Base-by-base conservation (phyloP, 2,329 filamentous ascomycete genomes). In the Pseudopyrenochaeta lycopersici region DNA sequence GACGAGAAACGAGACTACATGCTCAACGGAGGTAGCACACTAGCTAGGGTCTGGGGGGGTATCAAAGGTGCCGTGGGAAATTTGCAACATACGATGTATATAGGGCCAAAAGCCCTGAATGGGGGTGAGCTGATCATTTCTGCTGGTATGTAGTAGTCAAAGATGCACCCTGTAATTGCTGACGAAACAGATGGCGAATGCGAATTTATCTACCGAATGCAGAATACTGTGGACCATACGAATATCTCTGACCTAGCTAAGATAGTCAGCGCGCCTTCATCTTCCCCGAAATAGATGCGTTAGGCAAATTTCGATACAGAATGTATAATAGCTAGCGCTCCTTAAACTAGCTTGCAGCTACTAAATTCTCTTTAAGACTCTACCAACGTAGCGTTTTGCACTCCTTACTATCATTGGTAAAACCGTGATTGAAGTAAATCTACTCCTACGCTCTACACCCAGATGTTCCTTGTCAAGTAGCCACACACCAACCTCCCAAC, bases 201-300 rank as follows among this genome's bases (percentile, higher is more conserved):
- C 47, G 63, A 68, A 38, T 67, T 62, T 12, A 64, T 67, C 6
- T 59, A 66, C 35, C 58, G 66, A 11, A 68, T 68, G 66, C 66
- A 68, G 38, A 68, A 64, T 18, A 67, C 64, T 1, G 64, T 67
- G 2, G 66, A 68, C 35, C 66, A 68, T 30, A 64, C 59, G 1
- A 60, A 57, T 36, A 50, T 66, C 7, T 40, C 55, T 1, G 61
- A 67, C 11, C 7, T 68, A 35, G 55, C 52, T 5, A 35, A 35
- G 32, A 14, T 35, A 4, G 12, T 35, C 5, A 11, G 32, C 12
- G 32, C 32, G 9, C 23, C 23, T 27, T 27, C 23, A 9, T 27
- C 23, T 27, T 27, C 4, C 4, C 9, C 4, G 23, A 27, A 4
- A 5, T 27, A 27, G 23, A 27, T 27, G 23, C 23, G 23, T 4